Conservation (phyloP, 495 filamentous ascomycete genomes). For the Daldinia childiae region DNA sequence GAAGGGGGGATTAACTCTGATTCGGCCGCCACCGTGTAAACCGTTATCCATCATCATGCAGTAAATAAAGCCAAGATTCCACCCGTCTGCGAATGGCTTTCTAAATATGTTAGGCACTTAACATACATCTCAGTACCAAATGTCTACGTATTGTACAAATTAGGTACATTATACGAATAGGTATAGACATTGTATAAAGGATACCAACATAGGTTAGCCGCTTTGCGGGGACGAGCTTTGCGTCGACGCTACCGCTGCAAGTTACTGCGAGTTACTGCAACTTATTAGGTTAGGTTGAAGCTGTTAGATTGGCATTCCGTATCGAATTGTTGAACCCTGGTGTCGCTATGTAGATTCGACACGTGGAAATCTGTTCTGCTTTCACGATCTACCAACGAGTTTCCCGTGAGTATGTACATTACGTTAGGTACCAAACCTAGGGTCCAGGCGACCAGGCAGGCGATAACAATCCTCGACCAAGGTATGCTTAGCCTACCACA, state of each 20-base stretch:
- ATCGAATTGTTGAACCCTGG: background rate
- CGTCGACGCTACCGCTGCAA: background rate
- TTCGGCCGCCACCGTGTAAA: too few species aligned
- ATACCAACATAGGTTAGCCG: background rate
- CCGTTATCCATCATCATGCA: slow-evolving; percentile 32
- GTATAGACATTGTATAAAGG: background rate
- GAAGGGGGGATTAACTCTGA: too few species aligned
- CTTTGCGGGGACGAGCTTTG: slow-evolving; percentile 2
- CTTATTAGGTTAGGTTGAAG: slow-evolving; percentile 1
- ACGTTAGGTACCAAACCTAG: background rate
- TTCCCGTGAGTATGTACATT: background rate
- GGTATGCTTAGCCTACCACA: background rate
- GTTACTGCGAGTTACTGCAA: background rate
- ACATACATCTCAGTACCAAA: background rate
- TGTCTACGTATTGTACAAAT: background rate
- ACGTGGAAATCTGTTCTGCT: slow-evolving; percentile 28
- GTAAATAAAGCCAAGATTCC: background rate
- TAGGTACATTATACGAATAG: background rate
- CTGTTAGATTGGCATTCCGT: slow-evolving; percentile 3
- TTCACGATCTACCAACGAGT: slow-evolving; percentile 13
- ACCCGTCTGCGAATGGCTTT: background rate
- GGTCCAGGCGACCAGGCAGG: background rate
- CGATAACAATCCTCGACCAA: slow-evolving; percentile 11
- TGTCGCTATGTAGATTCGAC: slow-evolving; percentile 11
- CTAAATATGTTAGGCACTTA: background rate